Conservation (phyloP, 495 filamentous ascomycete genomes). For the Penicillium atrosanguineum region DNA sequence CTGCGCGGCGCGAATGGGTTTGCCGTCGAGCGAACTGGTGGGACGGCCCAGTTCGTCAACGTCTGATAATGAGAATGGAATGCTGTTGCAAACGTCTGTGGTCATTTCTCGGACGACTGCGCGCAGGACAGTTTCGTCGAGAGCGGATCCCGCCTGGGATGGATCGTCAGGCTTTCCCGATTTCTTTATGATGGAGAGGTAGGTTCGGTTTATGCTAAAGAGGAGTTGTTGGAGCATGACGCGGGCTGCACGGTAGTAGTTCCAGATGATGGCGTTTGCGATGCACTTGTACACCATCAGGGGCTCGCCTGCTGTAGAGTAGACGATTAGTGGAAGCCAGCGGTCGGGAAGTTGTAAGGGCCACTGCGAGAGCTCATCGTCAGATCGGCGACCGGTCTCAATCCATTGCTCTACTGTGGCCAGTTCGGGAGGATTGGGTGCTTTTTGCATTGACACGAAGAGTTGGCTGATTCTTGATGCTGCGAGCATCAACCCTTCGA, state of each 20-base stretch:
- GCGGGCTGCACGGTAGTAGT: constrained; percentile 40
- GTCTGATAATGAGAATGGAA: constrained; percentile 39
- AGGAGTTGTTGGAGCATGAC: constrained; percentile 36
- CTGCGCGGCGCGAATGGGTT: constrained; percentile 31
- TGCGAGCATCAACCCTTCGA: constrained; percentile 36
- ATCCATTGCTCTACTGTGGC: constrained; percentile 26
- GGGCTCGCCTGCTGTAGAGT: constrained; percentile 31
- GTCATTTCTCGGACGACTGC: constrained; percentile 38
- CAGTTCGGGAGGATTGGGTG: constrained; percentile 13
- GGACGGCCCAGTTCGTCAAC: constrained; percentile 37
- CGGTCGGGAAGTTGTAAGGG: constrained; percentile 30
- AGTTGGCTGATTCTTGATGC: constrained; percentile 35
- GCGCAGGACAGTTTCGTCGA: constrained; percentile 11
- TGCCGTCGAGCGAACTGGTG: constrained; percentile 7
- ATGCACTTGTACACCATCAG: constrained; percentile 37
- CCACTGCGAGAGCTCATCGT: constrained; percentile 38
- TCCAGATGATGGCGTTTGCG: constrained; percentile 34
- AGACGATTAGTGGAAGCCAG: constrained; percentile 40
- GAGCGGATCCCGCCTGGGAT: not conserved
- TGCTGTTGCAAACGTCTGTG: constrained; percentile 39
- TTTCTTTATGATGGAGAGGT: constrained; percentile 13
- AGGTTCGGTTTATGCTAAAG: constrained; percentile 25
- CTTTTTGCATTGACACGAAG: constrained; percentile 22
- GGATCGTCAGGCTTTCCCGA: not conserved
- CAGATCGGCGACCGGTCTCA: constrained; percentile 20